Base-by-base conservation (phyloP, 306 rosid species). In the Trichosanthes truncata region DNA sequence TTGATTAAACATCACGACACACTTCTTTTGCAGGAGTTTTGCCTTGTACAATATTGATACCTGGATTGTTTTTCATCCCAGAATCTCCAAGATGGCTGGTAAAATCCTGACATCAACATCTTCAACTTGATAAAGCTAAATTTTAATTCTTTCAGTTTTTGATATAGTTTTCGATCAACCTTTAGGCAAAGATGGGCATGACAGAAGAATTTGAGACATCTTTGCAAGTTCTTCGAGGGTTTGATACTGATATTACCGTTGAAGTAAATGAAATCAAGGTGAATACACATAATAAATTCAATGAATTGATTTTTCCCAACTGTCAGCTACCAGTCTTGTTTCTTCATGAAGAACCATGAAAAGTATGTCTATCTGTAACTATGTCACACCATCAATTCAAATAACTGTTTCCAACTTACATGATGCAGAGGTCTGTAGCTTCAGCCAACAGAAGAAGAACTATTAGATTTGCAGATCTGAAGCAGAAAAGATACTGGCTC, bases 61-160 rank as follows among this genome's bases (percentile, higher is more conserved):
- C 98, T 74, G 98, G 92, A 80, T 87, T 95, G 23, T 95, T 95
- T 85, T 95, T 95, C 89, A 86, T 95, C 86, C 99, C 98, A 0
- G 99, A 95, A 82, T 93, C 98, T 79, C 99, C 99, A 78, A 90
- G 98, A 83, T 93, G 99, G 98, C 94, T 95, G 89, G 99, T 92
- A 87, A 89, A 60, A 53, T 84, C 81, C 18, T 53, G 41, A 71
- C 56, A 45, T 74, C 4, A 31, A 23, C 41, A 38, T 82, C 80
- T 80, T 18, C 25, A 49, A 29, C 61, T 31, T 45, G 38, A 23
- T 43, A 45, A 23, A 45, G 59, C 57, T 74, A 49, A 15, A 48
- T 31, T 49, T 46, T 31, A 74, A 17, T 63, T 63, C 59, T 77
- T 65, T 41, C 77, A 68, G 43, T 36, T 80, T 81, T 80, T 62